Base-by-base conservation (phyloP, 805 yeast genomes). In the Wickerhamomyces chaumierensis region DNA sequence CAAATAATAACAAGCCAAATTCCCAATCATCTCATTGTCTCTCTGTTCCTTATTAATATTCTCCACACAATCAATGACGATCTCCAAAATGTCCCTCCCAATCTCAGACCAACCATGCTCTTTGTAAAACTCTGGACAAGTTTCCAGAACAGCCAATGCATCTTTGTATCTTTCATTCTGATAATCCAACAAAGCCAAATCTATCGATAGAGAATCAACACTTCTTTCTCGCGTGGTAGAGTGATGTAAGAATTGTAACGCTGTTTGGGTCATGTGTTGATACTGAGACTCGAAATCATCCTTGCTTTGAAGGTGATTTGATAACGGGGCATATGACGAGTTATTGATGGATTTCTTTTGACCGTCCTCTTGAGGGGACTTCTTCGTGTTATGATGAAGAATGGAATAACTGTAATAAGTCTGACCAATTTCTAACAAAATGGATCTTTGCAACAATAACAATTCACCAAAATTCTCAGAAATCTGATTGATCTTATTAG, bases 51-150 rank as follows among this genome's bases (percentile, higher is more conserved):
- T 50, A 12, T 47, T 51, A 35, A 57, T 46, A 20, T 69, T 61
- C 43, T 73, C 73, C 29, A 87, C 63, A 48, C 95, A 85, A 31
- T 75, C 75, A 21, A 83, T 68, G 51, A 79, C 86, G 1, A 78
- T 63, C 46, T 74, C 75, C 31, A 85, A 63, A 15, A 90, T 58
- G n/a, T 69, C 59, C 5, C 75, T 68, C 1, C 94, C 83, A 51
- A 86, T 73, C 34, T 62, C 57, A 37, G 71, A 71, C 96, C 96
- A 88, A 2, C 87, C 85, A 35, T 78, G 73, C 16, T 67, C 58
- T 7, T 71, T 68, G 50, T 82, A 87, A 39, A 75, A 75, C 31
- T 72, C 75, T 35, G 83, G 84, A 3, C 92, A 77, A 8, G 77
- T 73, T 31, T 75, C 73, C 12, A 90, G 62, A 3, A 83, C 73